Percentiles rank a stretch among this genome's conserved stretches.
Evolutionary conservation across 2,329 filamentous ascomycete species (phyloP).

Genomic region (Neodidymelliopsis sp.): DNA sequence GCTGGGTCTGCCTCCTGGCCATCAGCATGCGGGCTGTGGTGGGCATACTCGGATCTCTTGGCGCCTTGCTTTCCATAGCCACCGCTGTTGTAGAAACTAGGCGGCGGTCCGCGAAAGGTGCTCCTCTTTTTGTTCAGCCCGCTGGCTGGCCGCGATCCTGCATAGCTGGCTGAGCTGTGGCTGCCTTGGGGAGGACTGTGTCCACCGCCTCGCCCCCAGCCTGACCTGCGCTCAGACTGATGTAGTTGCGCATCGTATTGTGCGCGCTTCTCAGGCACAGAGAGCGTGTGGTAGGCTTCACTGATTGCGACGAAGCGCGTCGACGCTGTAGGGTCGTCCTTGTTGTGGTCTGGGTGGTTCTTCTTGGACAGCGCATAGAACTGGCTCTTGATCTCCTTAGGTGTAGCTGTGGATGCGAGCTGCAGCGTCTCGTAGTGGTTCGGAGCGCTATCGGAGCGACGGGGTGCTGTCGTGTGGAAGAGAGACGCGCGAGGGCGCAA

Average conservation of each 20-base stretch:
- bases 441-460: conserved; percentile 48
- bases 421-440: conserved; percentile 86
- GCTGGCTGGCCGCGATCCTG: conserved; percentile 78
- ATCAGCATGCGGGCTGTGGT: conserved; percentile 32
- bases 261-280: conserved; percentile 74
- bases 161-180: conserved; percentile 63
- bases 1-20: conserved; percentile 33
- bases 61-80: conserved; percentile 74
- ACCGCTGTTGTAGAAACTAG: conserved; percentile 83
- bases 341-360: conserved; percentile 93
- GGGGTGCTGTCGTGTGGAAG: conserved; percentile 57
- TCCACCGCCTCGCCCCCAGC: conserved; percentile 37
- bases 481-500: conserved; percentile 17
- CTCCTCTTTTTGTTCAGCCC: conserved; percentile 80
- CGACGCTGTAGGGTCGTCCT: conserved; percentile 72
- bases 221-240: conserved; percentile 35
- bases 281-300: conserved; percentile 82
- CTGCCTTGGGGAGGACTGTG: conserved; percentile 62
- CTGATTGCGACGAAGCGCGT: conserved; percentile 82
- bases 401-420: conserved; percentile 72
- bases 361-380: conserved; percentile 93
- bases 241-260: conserved; percentile 79
- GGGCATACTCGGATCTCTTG: conserved; percentile 61
- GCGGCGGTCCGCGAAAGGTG: conserved; percentile 84
- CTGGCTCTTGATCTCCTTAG: conserved; percentile 84